phyloP scores from a whole-genome alignment of 2,329 filamentous ascomycete genomes.

The Ophioceras dolichostomum region DNA sequence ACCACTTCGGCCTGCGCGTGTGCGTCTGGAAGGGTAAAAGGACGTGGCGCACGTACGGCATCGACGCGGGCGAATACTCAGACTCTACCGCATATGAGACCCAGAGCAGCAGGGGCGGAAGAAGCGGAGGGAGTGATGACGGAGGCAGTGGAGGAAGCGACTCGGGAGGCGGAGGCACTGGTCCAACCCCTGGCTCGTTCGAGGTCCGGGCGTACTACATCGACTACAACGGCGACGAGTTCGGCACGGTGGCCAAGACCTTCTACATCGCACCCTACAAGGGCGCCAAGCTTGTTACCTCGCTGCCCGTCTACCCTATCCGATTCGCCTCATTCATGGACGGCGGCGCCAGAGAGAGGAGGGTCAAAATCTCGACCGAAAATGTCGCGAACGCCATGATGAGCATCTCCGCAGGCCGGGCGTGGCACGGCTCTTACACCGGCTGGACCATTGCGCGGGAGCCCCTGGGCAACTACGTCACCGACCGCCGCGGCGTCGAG shows the following conservation, averaged over 20 bases:
- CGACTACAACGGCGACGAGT: conserved; percentile 5
- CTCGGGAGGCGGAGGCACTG: no score
- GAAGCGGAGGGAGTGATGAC: no score
- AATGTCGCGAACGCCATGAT: not conserved
- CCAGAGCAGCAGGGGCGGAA: not conserved
- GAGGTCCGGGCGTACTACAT: conserved; percentile 3
- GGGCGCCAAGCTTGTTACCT: not conserved
- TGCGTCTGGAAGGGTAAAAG: conserved; percentile 5
- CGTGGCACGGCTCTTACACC: conserved; percentile 1
- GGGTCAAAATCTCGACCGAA: no score
- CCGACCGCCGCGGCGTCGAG: not conserved
- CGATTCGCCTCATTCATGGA: conserved; percentile 1
- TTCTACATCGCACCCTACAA: conserved; percentile 2
- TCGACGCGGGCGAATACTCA: no score
- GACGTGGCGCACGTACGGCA: conserved; percentile 3
- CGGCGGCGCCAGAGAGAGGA: not conserved
- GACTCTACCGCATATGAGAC: not conserved
- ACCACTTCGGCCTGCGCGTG: not conserved
- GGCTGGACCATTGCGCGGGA: conserved; percentile 1
- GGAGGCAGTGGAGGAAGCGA: no score
- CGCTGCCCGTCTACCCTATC: conserved; percentile 3
- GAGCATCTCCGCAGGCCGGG: not conserved
- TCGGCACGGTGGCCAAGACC: not conserved
- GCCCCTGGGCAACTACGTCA: not conserved
- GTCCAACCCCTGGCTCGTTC: not conserved